These are phyloP conservation scores for Populus simonii DNA, from an alignment of 345 rosid species.

Conservation along the genomic window DNA sequence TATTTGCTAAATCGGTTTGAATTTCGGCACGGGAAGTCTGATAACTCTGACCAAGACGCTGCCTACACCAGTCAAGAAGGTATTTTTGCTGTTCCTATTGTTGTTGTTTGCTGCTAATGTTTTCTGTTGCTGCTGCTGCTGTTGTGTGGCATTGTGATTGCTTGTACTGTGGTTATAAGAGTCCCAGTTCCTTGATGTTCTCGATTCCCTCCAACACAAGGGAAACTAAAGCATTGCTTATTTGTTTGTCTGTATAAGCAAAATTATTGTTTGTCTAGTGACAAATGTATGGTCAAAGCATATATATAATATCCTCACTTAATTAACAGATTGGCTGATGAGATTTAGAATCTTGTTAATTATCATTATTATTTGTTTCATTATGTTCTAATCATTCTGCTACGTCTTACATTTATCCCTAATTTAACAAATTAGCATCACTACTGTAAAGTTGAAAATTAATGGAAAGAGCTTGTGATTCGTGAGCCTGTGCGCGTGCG, in stretches of 20 bases:
- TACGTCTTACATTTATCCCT: too few relatives aligned
- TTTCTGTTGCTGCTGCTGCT: not conserved
- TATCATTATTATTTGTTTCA: not conserved
- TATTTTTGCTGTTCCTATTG: conserved; percentile 12
- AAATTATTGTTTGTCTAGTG: conserved; percentile 13
- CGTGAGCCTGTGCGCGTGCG: not conserved
- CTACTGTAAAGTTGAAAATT: not conserved
- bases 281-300: conserved; percentile 29
- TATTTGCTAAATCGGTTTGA: conserved; percentile 73
- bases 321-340: not conserved
- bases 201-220: not conserved
- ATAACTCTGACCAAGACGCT: conserved; percentile 42
- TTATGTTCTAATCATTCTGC: not conserved
- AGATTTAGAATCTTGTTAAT: conserved; percentile 13
- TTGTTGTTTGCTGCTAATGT: not conserved
- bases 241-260: not conserved
- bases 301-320: not conserved
- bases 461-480: not conserved
- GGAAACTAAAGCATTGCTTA: not conserved
- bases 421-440: too few relatives aligned
- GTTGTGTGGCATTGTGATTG: not conserved
- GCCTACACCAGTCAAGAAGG: conserved; percentile 83
- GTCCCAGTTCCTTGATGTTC: not conserved
- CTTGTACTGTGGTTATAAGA: not conserved
- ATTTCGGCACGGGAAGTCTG: conserved; percentile 57